Base-by-base conservation (phyloP, 331 rosid species). In the Quercus tomentella region DNA sequence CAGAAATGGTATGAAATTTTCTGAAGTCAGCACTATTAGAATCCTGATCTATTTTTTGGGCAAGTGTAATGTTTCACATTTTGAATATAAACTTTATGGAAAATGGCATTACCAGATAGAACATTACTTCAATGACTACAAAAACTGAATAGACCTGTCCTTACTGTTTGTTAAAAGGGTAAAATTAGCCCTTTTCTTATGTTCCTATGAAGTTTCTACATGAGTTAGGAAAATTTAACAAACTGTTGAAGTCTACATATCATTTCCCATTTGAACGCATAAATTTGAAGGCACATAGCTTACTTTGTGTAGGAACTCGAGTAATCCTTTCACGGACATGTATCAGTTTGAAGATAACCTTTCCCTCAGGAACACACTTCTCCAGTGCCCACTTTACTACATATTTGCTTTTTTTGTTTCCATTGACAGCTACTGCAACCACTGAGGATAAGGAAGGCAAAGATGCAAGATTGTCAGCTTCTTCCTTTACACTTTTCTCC, bases 341-440 rank as follows among this genome's bases (percentile, higher is more conserved):
- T 25, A 96, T 80, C 74, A 96, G 75, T 92, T 89, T 96, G 87
- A 91, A 87, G 77, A 70, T n/a, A 60, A 79, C 80, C 80, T 65
- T 80, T 77, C 92, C 97, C 84, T 93, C 94, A 0, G 97, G 93
- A 62, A 91, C 90, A 86, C 93, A 91, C 87, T 90, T 91, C 30
- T 96, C 92, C 17, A 96, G 89, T 3, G 98, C 90, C 97, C 99
- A 96, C 35, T 72, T 89, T 26, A 93, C 88, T 7, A 93, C 87
- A 86, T 84, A 81, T 84, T 88, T 93, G 88, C 97, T 91, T 56
- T 91, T 93, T 61, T 80, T 91, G 82, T 74, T 86, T 67, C 99
- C 99, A 78, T 84, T 90, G 80, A 96, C 81, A 54, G 98, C 99
- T 26, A 96, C 75, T 60, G 96, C 97, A 69, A 96, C 93, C 78